A percentile compares a stretch with the other conserved stretches of the same genome.
Conservation (phyloP, 129 eudicot species). For the Flaveria robusta region DNA sequence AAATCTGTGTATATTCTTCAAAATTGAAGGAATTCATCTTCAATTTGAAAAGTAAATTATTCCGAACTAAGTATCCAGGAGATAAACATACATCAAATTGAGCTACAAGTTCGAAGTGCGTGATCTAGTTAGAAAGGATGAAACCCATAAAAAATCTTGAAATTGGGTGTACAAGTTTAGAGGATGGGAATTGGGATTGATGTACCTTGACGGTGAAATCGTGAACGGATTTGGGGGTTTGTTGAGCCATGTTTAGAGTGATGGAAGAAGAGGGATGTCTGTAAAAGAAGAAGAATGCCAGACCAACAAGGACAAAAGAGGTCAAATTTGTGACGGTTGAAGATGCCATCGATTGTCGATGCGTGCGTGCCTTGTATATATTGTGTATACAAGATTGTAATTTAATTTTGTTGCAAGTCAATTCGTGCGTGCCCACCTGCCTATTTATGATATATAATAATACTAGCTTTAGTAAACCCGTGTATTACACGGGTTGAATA, state of each 20-base stretch:
- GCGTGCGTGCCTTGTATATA: slow-evolving; percentile 20
- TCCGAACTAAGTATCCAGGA: background rate
- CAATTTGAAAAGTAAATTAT: slow-evolving; percentile 12
- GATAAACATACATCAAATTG: background rate
- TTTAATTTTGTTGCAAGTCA: no score
- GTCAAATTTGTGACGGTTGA: slow-evolving; percentile 34
- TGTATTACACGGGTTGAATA: no score
- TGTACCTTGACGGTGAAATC: slow-evolving; percentile 78
- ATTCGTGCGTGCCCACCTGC: no score
- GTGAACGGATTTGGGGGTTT: slow-evolving; percentile 56
- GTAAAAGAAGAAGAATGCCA: slow-evolving; percentile 52
- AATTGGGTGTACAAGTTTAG: background rate
- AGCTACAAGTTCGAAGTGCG: background rate
- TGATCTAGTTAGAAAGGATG: no score
- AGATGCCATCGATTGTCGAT: slow-evolving; percentile 36
- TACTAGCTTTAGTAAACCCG: no score
- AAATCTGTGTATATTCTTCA: slow-evolving; percentile 4
- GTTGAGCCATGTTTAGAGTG: slow-evolving; percentile 40
- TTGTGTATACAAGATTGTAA: no score
- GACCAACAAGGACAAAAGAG: slow-evolving; percentile 57
- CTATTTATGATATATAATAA: no score
- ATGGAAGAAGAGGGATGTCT: slow-evolving; percentile 47
- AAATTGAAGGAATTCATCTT: background rate
- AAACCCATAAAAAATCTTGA: background rate
- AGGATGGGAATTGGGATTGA: slow-evolving; percentile 12